A percentile compares a stretch with the other conserved stretches of the same genome.
Evolutionary conservation across 805 yeast species (phyloP).

Genomic region (Kodamaea restingae): DNA sequence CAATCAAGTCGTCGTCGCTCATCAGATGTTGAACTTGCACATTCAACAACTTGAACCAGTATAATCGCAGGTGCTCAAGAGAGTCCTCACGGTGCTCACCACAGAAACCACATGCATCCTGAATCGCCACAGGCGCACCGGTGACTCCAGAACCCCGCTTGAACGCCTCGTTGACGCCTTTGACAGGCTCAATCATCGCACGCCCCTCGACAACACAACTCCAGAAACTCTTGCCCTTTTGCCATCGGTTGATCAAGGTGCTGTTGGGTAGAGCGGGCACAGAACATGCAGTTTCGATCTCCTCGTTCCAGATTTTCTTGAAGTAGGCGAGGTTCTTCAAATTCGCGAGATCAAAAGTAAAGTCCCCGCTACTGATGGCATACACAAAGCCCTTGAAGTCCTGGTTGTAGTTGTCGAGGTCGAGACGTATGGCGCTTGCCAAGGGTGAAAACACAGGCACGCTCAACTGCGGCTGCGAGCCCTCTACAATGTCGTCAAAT

Average conservation of each 20-base stretch:
- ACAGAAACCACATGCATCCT: constrained; percentile 76
- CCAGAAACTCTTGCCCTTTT: constrained; percentile 50
- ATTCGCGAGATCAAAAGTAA: constrained; percentile 32
- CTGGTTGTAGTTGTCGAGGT: constrained; percentile 36
- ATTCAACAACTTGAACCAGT: constrained; percentile 52
- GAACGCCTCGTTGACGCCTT: constrained; percentile 75
- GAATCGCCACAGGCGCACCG: constrained; percentile 69
- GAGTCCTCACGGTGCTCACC: constrained; percentile 71
- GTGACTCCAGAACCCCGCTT: constrained; percentile 33
- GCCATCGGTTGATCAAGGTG: constrained; percentile 41
- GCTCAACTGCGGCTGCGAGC: constrained; percentile 15
- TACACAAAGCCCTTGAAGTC: constrained; percentile 43
- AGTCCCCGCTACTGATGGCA: constrained; percentile 30
- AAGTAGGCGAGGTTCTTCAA: constrained; percentile 56
- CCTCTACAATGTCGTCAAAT: not conserved
- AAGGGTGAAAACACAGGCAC: constrained; percentile 30
- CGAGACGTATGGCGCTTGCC: constrained; percentile 40
- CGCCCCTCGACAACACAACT: constrained; percentile 71
- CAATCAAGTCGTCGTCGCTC: constrained; percentile 23
- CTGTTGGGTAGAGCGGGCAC: constrained; percentile 52
- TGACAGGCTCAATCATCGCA: constrained; percentile 80
- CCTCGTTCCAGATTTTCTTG: constrained; percentile 65
- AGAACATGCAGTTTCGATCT: constrained; percentile 52
- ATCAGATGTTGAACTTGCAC: not conserved
- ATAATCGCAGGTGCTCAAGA: constrained; percentile 73